These are phyloP conservation scores for Picea abies DNA, from an alignment of 83 land plant genomes.

Conservation along the genomic window DNA sequence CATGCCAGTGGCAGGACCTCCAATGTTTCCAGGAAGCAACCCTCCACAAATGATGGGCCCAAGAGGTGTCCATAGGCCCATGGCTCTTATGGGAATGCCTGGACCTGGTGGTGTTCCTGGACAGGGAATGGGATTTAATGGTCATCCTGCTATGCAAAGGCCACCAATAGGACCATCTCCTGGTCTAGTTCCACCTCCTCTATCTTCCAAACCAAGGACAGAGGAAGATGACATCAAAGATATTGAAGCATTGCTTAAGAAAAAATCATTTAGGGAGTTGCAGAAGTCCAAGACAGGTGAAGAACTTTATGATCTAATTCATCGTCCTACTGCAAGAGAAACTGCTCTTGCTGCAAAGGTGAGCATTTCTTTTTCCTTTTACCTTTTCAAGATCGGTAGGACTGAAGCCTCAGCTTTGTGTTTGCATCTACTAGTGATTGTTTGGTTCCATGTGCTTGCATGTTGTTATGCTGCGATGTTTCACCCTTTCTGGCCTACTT, in stretches of 20 bases:
- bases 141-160: slow-evolving; percentile 49
- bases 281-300: slow-evolving; percentile 90
- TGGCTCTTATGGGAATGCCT: slow-evolving; percentile 75
- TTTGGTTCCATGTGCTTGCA: background rate
- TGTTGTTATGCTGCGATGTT: background rate
- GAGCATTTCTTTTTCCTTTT: background rate
- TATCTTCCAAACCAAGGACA: slow-evolving; percentile 38
- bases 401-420: background rate
- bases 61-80: slow-evolving; percentile 50
- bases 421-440: background rate
- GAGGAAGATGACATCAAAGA: slow-evolving; percentile 89
- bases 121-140: slow-evolving; percentile 30
- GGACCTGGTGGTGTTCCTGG: slow-evolving; percentile 44
- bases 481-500: background rate
- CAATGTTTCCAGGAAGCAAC: slow-evolving; percentile 53
- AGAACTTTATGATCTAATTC: slow-evolving; percentile 92
- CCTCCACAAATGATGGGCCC: slow-evolving; percentile 48
- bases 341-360: slow-evolving; percentile 98
- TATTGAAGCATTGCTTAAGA: slow-evolving; percentile 74
- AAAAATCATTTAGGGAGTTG: slow-evolving; percentile 77
- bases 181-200: slow-evolving; percentile 13
- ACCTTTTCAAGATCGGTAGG: background rate
- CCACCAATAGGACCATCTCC: slow-evolving; percentile 50
- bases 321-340: slow-evolving; percentile 94
- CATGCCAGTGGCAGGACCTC: slow-evolving; percentile 39